Base-by-base conservation (phyloP, 2,329 filamentous ascomycete species). In the Sphaceloma murrayae region DNA sequence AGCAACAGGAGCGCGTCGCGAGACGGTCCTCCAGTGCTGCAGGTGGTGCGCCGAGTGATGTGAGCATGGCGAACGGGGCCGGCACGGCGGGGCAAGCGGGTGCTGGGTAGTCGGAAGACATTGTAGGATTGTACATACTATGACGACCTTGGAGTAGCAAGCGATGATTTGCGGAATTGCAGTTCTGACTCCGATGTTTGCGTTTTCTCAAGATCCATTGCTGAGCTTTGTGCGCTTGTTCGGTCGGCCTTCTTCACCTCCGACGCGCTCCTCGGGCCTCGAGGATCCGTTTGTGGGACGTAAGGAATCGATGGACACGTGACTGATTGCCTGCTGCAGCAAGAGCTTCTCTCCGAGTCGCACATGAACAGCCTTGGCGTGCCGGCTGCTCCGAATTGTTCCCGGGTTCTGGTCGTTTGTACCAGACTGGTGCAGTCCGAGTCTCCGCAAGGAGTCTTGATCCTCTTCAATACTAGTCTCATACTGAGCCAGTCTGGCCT, bases 301-400 rank as follows among this genome's bases (percentile, higher is more conserved):
- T 24, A 27, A 4, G 43, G 13, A 2, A 52, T 49, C 22, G 48
- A 44, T 29, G 21, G 48, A 24, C 3, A 55, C 34, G n/a, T 48
- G 49, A 14, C 49, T 46, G 19, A 50, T 67, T 1, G 77, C 67
- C 54, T 77, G 69, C 45, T 68, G 62, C 17, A 87, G 57, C 4
- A 88, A 66, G 52, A 71, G 69, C 59, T 86, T 86, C 62, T 89
- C 84, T 10, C 83, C 84, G 2, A 79, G 62, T 48, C 84, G 73
- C 26, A 87, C 80, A 40, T 74, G 65, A 16, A 78, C 55, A 0
- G 83, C 83, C 77, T 83, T 82, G 8, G 30, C 10, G 13, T 38
- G 19, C 21, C 34, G 18, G 17, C 22, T 14, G 29, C n/a, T n/a
- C n/a, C n/a, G n/a, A n/a, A n/a, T n/a, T n/a, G n/a, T n/a, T n/a